A percentile compares a stretch with the other conserved stretches of the same genome.
Evolutionary conservation across 2,329 filamentous ascomycete genomes (phyloP).

Genomic region (Westerdykella sp.): DNA sequence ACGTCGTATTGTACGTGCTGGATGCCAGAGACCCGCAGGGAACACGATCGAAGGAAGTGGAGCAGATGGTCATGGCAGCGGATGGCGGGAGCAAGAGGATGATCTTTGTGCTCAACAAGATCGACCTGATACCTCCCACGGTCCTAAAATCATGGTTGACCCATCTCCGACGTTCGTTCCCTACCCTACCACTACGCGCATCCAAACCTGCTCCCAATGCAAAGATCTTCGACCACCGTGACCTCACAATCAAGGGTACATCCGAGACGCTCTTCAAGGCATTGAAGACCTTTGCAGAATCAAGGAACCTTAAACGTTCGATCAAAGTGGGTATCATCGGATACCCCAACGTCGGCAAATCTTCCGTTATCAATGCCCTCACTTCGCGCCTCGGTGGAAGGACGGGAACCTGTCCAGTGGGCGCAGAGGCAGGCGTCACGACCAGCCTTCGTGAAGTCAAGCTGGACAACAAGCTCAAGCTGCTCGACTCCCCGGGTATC

Average conservation of each 20-base stretch:
- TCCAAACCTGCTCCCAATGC: constrained; percentile 77
- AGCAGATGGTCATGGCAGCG: constrained; percentile 85
- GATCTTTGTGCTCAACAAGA: constrained; percentile 92
- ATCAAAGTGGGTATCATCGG: constrained; percentile 90
- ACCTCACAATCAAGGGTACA: constrained; percentile 79
- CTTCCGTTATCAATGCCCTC: constrained; percentile 90
- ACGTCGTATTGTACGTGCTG: constrained; percentile 87
- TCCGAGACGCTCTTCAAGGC: constrained; percentile 80
- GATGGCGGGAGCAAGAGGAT: constrained; percentile 77
- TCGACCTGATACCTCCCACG: constrained; percentile 77
- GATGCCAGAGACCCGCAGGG: constrained; percentile 88
- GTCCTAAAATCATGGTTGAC: constrained; percentile 79
- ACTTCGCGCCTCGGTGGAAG: constrained; percentile 67
- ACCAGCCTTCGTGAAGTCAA: constrained; percentile 85
- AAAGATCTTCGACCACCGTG: constrained; percentile 85
- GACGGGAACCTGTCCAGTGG: constrained; percentile 71
- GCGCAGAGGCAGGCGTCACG: constrained; percentile 87
- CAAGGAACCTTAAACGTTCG: constrained; percentile 78
- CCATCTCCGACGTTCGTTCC: constrained; percentile 82
- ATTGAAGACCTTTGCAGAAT: constrained; percentile 80
- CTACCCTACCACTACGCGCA: constrained; percentile 81
- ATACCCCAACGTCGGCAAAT: constrained; percentile 95
- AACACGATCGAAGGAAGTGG: constrained; percentile 83
- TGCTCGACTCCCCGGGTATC: constrained; percentile 90
- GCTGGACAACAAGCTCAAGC: constrained; percentile 86